Conservation (phyloP, 1,139 yeast genomes). For the Lodderomyces theae region DNA sequence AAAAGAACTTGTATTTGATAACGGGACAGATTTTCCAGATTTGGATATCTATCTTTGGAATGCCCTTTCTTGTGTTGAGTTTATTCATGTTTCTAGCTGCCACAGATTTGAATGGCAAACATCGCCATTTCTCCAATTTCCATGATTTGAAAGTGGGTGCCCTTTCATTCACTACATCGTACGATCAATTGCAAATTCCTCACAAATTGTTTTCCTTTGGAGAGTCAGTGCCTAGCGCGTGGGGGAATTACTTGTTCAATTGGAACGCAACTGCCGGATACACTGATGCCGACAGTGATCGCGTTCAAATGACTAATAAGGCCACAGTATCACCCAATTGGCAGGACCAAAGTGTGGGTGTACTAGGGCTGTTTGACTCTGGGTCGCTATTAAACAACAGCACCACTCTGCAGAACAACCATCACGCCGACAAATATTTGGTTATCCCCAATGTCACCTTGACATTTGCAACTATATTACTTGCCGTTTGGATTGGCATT, state of each 20-base stretch:
- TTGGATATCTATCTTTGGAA: constrained; percentile 36
- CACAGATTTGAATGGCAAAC: constrained; percentile 16
- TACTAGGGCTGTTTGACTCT: neutral
- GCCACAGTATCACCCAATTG: neutral
- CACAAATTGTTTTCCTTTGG: constrained; percentile 10
- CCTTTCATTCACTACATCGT: constrained; percentile 27
- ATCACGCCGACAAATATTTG: constrained; percentile 2
- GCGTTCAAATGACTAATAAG: too few species aligned
- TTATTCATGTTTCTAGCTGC: constrained; percentile 34
- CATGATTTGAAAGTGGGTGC: constrained; percentile 21
- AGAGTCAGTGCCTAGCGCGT: neutral
- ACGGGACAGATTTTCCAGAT: constrained; percentile 35
- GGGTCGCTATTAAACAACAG: neutral
- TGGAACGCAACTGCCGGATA: neutral
- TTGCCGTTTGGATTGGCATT: constrained; percentile 33
- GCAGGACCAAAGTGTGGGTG: neutral
- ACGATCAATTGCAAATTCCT: constrained; percentile 24
- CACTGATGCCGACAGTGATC: too few species aligned
- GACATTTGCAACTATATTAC: constrained; percentile 29
- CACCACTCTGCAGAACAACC: neutral
- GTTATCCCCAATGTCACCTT: constrained; percentile 16
- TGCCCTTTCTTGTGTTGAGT: constrained; percentile 47
- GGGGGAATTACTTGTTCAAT: neutral
- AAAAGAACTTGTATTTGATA: constrained; percentile 25
- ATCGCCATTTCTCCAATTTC: constrained; percentile 16